A percentile compares a stretch with the other conserved stretches of the same genome.
phyloP scores from a whole-genome alignment of 106 monocot genomes.

The Cymbidium sinense region DNA sequence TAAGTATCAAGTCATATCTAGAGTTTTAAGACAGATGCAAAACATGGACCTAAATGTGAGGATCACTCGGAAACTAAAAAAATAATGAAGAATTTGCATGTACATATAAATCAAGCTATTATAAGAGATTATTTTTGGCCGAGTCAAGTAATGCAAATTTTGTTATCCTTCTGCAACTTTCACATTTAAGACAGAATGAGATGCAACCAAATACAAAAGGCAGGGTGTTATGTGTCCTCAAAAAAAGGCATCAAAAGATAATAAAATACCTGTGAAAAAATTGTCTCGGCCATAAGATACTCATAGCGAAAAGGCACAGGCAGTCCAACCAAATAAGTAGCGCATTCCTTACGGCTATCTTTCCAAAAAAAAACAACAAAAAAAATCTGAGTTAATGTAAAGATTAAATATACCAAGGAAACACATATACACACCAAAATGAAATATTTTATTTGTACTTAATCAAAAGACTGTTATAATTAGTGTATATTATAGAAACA shows the following conservation, averaged over 20 bases:
- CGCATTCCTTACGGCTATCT: slow-evolving; percentile 97
- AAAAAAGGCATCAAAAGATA: background rate
- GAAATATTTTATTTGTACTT: background rate
- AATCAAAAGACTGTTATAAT: background rate
- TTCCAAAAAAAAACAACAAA: slow-evolving; percentile 49
- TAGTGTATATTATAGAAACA: background rate
- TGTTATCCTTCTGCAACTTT: background rate
- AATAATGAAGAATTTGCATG: background rate
- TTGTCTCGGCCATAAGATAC: slow-evolving; percentile 98
- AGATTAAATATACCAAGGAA: background rate
- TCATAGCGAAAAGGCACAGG: slow-evolving; percentile 95
- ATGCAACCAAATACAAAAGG: background rate
- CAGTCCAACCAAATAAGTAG: slow-evolving; percentile 72
- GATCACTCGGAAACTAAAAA: background rate
- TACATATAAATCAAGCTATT: background rate
- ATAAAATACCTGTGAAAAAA: slow-evolving; percentile 83
- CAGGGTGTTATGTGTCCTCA: background rate
- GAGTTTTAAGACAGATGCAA: background rate
- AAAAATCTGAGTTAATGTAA: background rate
- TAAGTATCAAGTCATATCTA: background rate
- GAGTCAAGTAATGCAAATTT: background rate
- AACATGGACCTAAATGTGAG: background rate
- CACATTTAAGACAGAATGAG: background rate
- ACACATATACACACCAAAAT: background rate
- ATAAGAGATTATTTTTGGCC: background rate